Evolutionary conservation across 2,329 filamentous ascomycete genomes (phyloP).

Genomic region (Penicillium sp.): DNA sequence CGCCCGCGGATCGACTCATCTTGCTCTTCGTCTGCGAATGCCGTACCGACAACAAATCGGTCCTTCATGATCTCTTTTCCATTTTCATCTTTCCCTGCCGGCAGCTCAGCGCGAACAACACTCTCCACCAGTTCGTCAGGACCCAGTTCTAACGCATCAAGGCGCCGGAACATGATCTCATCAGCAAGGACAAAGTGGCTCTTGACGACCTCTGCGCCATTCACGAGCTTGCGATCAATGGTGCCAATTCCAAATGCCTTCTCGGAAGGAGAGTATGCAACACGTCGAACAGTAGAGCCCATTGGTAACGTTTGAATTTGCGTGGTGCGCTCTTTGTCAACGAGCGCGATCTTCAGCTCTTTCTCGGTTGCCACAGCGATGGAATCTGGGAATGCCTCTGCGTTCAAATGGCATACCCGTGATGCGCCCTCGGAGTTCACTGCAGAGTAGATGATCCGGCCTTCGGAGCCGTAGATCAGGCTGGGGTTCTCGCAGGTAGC

Average conservation of each 20-base stretch:
- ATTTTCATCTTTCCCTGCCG: conserved; percentile 54
- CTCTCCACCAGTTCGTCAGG: conserved; percentile 77
- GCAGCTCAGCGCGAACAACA: conserved; percentile 72
- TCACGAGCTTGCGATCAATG: conserved; percentile 68
- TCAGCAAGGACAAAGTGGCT: conserved; percentile 88
- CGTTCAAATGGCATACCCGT: conserved; percentile 77
- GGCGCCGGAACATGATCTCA: conserved; percentile 77
- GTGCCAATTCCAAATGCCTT: conserved; percentile 85
- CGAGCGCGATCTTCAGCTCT: conserved; percentile 72
- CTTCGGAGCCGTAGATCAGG: conserved; percentile 85
- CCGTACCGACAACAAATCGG: conserved; percentile 88
- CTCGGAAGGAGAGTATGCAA: conserved; percentile 77
- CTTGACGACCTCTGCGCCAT: conserved; percentile 70
- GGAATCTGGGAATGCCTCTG: conserved; percentile 73
- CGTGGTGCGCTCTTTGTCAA: conserved; percentile 82
- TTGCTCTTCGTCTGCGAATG: conserved; percentile 64
- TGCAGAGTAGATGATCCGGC: conserved; percentile 85
- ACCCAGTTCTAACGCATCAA: conserved; percentile 67
- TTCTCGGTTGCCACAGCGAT: conserved; percentile 76
- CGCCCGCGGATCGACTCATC: conserved; percentile 64
- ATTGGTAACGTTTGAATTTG: conserved; percentile 80
- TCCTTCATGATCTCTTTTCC: conserved; percentile 57
- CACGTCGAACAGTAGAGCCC: conserved; percentile 76
- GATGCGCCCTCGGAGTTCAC: conserved; percentile 85
- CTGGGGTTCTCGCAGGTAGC: conserved; percentile 93